Base-by-base conservation (phyloP, 2,329 filamentous ascomycete species). In the Phaeosphaeriaceae sp. region DNA sequence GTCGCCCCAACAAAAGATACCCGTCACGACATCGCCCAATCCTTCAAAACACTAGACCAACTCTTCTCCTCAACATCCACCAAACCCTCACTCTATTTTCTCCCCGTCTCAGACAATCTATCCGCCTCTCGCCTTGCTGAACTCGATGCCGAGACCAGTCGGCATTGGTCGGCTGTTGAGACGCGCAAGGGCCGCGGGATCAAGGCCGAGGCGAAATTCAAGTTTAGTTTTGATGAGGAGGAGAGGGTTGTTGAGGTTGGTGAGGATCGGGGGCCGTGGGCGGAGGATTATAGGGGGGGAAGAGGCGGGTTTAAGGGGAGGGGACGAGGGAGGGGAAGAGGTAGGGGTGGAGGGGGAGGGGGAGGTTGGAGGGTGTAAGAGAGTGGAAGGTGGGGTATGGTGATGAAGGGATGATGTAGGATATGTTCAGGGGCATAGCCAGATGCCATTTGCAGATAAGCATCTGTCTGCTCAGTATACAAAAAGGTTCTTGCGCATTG, bases 51-150 rank as follows among this genome's bases (percentile, higher is more conserved):
- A 0, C 75, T 88, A 6, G 83, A 87, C 59, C 77, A 83, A 28
- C 77, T 84, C 11, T 88, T 88, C 70, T 70, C 73, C 36, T 84
- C 77, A 15, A 88, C 86, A 0, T 76, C 75, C 2, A 73, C 83
- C 0, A 87, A 87, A 63, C 86, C 86, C 1, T 83, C 83, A 55
- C 72, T 89, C 12, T 88, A 88, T 70, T 88, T 79, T 70, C 76
- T 83, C 35, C 84, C 88, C 2, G 89, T 91, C 0, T 70, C 84
- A 0, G 80, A 84, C 5, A 82, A 86, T 0, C 75, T 92, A 5
- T 87, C 83, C 1, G 79, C 83, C 13, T 80, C 81, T 37, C 84
- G 93, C 11, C 75, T 92, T 4, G 83, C 87, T 48, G 78, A 79
- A 42, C 77, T 89, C 13, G 78, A 81, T 13, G 65, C 72, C 4